phyloP scores from a whole-genome alignment of 2,329 filamentous ascomycete genomes.

The Xylaria sp. region DNA sequence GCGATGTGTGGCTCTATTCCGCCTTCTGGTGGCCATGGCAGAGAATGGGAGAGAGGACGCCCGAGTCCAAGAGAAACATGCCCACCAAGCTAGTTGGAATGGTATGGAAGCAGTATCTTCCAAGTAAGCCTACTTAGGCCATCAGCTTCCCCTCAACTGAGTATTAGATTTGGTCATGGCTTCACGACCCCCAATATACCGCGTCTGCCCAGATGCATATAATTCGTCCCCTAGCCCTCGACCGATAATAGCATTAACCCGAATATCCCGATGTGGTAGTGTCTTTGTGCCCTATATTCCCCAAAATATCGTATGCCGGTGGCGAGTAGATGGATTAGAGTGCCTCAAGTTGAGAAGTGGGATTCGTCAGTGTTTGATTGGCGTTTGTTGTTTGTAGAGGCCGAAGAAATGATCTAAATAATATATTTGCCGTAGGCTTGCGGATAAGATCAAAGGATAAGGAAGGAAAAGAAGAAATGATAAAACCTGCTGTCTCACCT shows the following conservation, averaged over 20 bases:
- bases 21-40: too few relatives aligned
- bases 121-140: background rate
- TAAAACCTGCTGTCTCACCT: constrained; percentile 46
- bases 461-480: constrained; percentile 42
- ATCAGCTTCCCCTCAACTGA: background rate
- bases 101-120: background rate
- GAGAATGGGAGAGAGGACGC: too few relatives aligned
- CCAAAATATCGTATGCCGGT: background rate
- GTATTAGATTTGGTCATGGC: background rate
- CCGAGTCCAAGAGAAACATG: background rate
- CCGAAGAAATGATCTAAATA: constrained; percentile 15
- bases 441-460: constrained; percentile 25
- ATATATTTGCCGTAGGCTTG: constrained; percentile 8
- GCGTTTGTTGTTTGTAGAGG: background rate
- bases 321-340: background rate
- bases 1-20: too few relatives aligned
- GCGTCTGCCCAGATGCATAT: background rate
- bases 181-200: background rate
- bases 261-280: constrained; percentile 9
- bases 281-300: constrained; percentile 12
- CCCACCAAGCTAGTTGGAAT: background rate
- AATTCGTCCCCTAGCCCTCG: background rate
- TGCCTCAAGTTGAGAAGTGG: constrained; percentile 9
- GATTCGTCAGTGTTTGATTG: constrained; percentile 7
- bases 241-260: background rate